Evolutionary conservation across 257 asterid species (phyloP).

Genomic region (Pogostemon cablin): DNA sequence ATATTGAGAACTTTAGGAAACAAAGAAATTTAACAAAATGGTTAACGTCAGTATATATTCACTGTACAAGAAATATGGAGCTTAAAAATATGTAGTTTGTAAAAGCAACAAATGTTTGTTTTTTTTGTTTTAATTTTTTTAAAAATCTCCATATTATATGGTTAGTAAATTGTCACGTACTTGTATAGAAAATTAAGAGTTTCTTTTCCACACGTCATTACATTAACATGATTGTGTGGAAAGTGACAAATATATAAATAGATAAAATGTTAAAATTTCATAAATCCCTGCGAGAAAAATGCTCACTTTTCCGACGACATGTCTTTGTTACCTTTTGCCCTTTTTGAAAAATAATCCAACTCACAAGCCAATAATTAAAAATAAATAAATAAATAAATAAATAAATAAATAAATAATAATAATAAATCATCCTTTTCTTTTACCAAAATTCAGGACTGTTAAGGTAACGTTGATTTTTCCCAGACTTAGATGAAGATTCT

Average conservation of each 20-base stretch:
- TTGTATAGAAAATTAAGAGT: neutral
- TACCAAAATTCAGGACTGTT: constrained; percentile 3
- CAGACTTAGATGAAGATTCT: neutral
- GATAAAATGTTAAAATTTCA: too few relatives aligned
- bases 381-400: neutral
- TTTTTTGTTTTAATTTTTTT: too few relatives aligned
- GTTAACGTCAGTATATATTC: too few relatives aligned
- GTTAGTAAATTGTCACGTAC: too few relatives aligned
- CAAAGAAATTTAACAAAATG: too few relatives aligned
- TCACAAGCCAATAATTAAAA: neutral
- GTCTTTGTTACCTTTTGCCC: constrained; percentile 4
- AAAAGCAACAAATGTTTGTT: too few relatives aligned
- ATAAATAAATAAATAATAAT: neutral
- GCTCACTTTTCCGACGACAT: neutral
- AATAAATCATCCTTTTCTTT: neutral
- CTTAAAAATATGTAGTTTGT: too few relatives aligned
- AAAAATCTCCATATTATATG: too few relatives aligned
- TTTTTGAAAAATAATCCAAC: neutral
- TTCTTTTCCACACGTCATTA: neutral
- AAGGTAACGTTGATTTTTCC: neutral
- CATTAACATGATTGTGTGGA: neutral
- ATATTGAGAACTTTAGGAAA: too few relatives aligned
- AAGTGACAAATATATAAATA: neutral
- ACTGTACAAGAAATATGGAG: too few relatives aligned
- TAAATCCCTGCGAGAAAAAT: neutral